These are phyloP conservation scores for Goffeauzyma gilvescens DNA, from an alignment of 768 basidiomycete genomes.

Conservation along the genomic window DNA sequence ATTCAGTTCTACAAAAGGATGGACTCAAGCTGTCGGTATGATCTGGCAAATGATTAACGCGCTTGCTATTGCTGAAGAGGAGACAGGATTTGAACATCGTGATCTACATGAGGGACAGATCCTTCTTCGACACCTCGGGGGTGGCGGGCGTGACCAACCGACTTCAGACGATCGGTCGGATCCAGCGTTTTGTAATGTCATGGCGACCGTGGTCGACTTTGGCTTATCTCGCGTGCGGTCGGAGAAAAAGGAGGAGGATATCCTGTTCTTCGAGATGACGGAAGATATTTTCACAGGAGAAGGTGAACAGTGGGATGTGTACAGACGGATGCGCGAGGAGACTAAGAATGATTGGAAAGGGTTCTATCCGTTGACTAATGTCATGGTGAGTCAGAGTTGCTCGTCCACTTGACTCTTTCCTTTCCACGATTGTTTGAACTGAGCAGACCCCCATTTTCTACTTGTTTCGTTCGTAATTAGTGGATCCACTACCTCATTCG, in stretches of 20 bases:
- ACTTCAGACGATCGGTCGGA: neutral
- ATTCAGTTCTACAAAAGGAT: constrained; percentile 41
- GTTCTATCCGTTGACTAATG: constrained; percentile 67
- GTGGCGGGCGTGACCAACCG: constrained; percentile 5
- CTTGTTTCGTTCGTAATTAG: constrained; percentile 1
- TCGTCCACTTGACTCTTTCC: neutral
- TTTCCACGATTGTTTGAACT: neutral
- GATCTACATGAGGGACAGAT: constrained; percentile 99
- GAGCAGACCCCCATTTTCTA: neutral
- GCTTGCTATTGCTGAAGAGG: constrained; percentile 58
- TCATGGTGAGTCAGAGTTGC: constrained; percentile 46
- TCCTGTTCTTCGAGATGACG: constrained; percentile 71
- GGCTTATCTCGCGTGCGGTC: constrained; percentile 67
- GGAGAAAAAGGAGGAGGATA: constrained; percentile 35
- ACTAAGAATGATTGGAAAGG: constrained; percentile 45
- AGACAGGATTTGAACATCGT: constrained; percentile 86
- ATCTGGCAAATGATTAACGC: constrained; percentile 77
- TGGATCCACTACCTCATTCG: constrained; percentile 10
- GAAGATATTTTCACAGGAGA: constrained; percentile 79
- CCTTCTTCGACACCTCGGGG: constrained; percentile 42
- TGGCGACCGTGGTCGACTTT: constrained; percentile 78
- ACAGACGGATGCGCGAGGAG: constrained; percentile 57
- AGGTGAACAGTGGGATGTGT: constrained; percentile 83
- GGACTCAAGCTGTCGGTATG: constrained; percentile 70
- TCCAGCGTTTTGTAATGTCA: constrained; percentile 40